Conservation (phyloP, 1,284 basidiomycete genomes). For the Malassezia yamatoensis region DNA sequence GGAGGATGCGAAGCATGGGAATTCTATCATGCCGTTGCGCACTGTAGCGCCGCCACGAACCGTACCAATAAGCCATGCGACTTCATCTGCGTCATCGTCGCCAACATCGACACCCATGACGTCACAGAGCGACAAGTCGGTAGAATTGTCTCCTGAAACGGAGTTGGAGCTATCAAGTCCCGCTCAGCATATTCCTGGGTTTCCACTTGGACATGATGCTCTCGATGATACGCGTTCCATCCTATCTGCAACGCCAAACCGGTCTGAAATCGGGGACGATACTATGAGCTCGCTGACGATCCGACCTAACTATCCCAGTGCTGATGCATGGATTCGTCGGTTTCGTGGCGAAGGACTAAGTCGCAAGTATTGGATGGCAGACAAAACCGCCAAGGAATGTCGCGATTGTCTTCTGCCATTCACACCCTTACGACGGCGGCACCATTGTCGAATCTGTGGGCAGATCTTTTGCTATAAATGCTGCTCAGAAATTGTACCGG, state of each 20-base stretch:
- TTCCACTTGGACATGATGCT: conserved; percentile 33
- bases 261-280: conserved; percentile 29
- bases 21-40: neutral
- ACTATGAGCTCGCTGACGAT: conserved; percentile 10
- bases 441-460: conserved; percentile 47
- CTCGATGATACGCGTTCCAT: conserved; percentile 37
- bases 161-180: neutral
- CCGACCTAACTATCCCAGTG: conserved; percentile 30
- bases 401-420: conserved; percentile 41
- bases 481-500: conserved; percentile 94
- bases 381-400: conserved; percentile 78
- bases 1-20: neutral
- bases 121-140: neutral
- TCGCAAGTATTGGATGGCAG: conserved; percentile 51
- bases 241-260: conserved; percentile 23
- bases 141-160: neutral
- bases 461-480: conserved; percentile 53
- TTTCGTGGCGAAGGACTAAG: conserved; percentile 40
- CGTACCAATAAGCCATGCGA: neutral
- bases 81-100: neutral
- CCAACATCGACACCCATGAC: neutral
- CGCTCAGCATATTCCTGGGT: conserved; percentile 1
- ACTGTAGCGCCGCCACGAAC: neutral
- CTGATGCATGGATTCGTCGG: conserved; percentile 33
- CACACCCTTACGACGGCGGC: conserved; percentile 39